Conservation (phyloP, 768 basidiomycete species). For the Gloeostereum incarnatum region DNA sequence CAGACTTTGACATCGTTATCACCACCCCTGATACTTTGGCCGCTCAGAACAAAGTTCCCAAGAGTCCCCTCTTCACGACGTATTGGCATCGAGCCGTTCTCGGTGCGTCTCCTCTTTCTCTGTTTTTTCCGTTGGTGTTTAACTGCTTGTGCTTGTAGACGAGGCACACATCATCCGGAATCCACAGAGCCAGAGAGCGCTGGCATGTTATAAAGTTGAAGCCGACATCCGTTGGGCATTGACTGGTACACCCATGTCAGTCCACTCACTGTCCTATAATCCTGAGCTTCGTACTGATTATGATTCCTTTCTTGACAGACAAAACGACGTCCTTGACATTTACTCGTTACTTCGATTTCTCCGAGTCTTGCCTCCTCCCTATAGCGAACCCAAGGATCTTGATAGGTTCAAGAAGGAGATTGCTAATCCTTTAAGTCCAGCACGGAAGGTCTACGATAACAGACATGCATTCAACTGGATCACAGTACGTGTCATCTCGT, state of each 20-base stretch:
- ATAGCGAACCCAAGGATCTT: no score
- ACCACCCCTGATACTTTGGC: background rate
- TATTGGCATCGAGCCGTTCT: background rate
- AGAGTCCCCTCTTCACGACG: background rate
- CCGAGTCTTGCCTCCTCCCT: conserved; percentile 70
- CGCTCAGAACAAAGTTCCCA: background rate
- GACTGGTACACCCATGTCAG: no score
- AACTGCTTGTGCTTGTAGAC: background rate
- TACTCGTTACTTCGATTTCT: conserved; percentile 88
- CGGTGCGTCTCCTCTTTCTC: background rate
- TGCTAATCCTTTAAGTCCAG: conserved; percentile 72
- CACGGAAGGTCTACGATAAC: conserved; percentile 47
- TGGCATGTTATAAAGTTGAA: background rate
- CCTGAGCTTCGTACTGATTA: no score
- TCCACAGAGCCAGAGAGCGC: background rate
- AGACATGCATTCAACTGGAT: conserved; percentile 74
- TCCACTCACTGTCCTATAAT: no score
- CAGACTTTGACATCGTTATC: background rate
- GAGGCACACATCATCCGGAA: background rate
- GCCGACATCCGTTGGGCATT: no score
- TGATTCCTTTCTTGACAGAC: no score
- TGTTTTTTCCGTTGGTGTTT: background rate
- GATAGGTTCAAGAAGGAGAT: conserved; percentile 73
- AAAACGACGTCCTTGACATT: conserved; percentile 88
- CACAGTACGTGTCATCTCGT: conserved; percentile 38